Base-by-base conservation (phyloP, 768 basidiomycete genomes). In the Boletus coccyginus region DNA sequence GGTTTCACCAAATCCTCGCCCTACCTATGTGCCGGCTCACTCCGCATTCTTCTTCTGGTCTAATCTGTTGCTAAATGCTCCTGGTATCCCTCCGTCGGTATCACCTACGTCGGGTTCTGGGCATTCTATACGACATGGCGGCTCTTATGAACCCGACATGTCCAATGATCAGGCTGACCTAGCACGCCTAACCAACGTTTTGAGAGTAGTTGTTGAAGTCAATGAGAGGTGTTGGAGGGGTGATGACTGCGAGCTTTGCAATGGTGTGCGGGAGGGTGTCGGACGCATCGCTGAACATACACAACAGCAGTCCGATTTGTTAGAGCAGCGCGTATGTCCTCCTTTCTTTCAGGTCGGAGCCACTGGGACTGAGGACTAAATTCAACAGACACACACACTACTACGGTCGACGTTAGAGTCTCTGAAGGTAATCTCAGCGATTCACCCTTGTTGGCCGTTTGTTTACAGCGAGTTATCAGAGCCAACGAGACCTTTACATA, bases 171-270 rank as follows among this genome's bases (percentile, higher is more conserved):
- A 93, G 90, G 84, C 90, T 21, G 94, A 96, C 72, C 71, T 93
- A 42, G 80, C 90, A 44, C 82, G 94, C 45, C 69, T 95, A 60
- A 91, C 92, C 10, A 90, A 94, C 64, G 90, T 90, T 27, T 71
- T 94, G 48, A 82, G 86, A 63, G 87, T 86, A 10, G 80, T 94
- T 5, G 81, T 83, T 17, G 91, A 95, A 66, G 85, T 87, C 16
- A 90, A 85, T 56, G 86, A 87, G 56, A 82, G 78, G 24, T 94
- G 91, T 70, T 94, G 92, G 89, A 79, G 89, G 64, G 87, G 89
- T 5, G 88, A 90, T 36, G 84, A 86, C 10, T 96, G 92, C 66
- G 88, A 89, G 59, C 72, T 94, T 36, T 90, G 87, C 50, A 81
- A 81, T 49, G 92, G 93, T 0, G 88, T 96, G 16, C 80, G 85